Conservation (phyloP, 345 rosid species). For the Streptanthus diversifolius region DNA sequence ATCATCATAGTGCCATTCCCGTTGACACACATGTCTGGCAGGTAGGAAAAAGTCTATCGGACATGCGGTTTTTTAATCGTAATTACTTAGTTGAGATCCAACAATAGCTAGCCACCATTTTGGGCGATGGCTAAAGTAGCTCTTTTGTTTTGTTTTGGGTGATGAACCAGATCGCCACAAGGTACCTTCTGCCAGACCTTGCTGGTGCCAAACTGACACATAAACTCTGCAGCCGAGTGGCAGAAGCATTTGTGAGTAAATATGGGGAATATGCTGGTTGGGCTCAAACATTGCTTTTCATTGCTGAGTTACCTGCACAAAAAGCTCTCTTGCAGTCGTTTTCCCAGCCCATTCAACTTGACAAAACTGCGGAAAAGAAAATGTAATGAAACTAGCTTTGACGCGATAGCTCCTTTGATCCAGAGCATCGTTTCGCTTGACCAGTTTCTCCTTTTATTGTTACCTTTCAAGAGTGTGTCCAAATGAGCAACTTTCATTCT, state of each 20-base stretch:
- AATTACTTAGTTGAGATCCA: background rate
- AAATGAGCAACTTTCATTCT: background rate
- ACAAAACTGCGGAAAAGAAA: conserved; percentile 31
- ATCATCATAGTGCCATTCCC: conserved; percentile 89
- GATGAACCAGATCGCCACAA: conserved; percentile 69
- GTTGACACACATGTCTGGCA: conserved; percentile 97
- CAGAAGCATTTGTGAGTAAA: conserved; percentile 88
- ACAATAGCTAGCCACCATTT: background rate
- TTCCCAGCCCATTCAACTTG: conserved; percentile 36
- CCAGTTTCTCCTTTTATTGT: background rate
- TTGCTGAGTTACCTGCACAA: conserved; percentile 87
- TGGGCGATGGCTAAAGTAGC: conserved; percentile 4
- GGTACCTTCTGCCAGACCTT: conserved; percentile 75
- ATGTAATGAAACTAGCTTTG: conserved; percentile 9
- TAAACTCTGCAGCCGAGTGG: conserved; percentile 65
- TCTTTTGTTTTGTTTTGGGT: conserved; percentile 6
- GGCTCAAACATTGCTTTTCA: conserved; percentile 92
- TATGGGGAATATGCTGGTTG: conserved; percentile 95
- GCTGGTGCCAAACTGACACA: conserved; percentile 68
- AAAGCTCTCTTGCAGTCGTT: conserved; percentile 58
- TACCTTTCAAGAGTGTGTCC: background rate
- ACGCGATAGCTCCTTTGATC: background rate
- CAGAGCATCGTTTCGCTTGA: background rate
- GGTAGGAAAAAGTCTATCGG: conserved; percentile 37
- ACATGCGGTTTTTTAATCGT: background rate